These are phyloP conservation scores for Daedaleopsis sinensis DNA, from an alignment of 768 basidiomycete species.

Conservation along the genomic window DNA sequence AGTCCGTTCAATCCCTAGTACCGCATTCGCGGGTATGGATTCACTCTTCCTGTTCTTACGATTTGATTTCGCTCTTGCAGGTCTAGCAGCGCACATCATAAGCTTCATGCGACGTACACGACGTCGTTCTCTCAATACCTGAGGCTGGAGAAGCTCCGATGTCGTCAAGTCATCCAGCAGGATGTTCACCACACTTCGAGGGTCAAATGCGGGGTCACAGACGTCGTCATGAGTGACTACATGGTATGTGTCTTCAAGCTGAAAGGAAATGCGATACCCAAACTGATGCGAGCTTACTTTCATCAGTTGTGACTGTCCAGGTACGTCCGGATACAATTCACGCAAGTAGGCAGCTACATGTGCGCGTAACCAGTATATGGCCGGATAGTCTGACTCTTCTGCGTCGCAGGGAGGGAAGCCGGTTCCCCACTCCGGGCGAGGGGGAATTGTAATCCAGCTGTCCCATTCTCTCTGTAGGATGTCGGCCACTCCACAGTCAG, in stretches of 20 bases:
- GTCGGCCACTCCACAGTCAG: neutral
- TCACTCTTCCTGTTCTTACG: too few species aligned
- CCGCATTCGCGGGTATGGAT: neutral
- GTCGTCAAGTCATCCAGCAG: neutral
- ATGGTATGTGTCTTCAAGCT: neutral
- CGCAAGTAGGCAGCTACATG: neutral
- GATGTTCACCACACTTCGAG: neutral
- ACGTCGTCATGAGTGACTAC: neutral
- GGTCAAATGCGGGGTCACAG: neutral
- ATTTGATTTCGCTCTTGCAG: too few species aligned
- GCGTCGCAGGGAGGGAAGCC: neutral
- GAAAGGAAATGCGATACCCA: neutral
- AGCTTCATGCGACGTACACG: too few species aligned
- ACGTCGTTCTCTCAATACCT: too few species aligned
- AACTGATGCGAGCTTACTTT: neutral
- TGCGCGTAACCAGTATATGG: neutral
- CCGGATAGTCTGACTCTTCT: neutral
- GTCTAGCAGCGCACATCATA: too few species aligned
- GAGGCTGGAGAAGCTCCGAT: too few species aligned
- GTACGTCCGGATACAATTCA: too few species aligned
- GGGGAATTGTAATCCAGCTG: neutral
- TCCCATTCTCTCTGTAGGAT: neutral
- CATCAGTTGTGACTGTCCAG: neutral
- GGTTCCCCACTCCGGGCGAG: neutral
- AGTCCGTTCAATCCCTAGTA: too few species aligned